Base-by-base conservation (phyloP, 2,329 filamentous ascomycete genomes). In the Clonostachys rhizophaga region DNA sequence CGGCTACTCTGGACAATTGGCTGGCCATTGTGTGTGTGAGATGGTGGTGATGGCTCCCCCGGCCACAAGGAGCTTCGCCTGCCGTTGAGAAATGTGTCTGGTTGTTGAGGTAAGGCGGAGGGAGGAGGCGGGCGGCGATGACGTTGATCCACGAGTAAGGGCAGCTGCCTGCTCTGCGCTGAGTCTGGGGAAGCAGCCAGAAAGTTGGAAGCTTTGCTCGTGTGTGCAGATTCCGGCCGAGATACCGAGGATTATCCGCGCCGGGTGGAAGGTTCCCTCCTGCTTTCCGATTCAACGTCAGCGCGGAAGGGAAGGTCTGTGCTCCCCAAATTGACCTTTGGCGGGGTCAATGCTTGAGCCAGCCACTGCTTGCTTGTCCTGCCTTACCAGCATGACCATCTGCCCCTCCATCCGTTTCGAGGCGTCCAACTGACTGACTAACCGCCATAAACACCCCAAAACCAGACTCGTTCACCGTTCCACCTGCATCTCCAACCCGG, bases 1-100 rank as follows among this genome's bases (percentile, higher is more conserved):
- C 47, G 18, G 14, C 30, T n/a, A 34, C 44, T 17, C 47, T 40
- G 39, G 47, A 41, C 41, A 49, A 43, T 49, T 46, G 44, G n/a
- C 40, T 34, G 33, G 47, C 20, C 47, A 49, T 49, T 13, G 36
- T 34, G 47, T 12, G n/a, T 34, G 18, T 24, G 24, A 30, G 24
- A 30, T 44, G n/a, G 30, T 17, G 42, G 13, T n/a, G 18, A 13
- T 18, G 37, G 42, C 42, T 44, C 24, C 42, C 42, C 37, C 42
- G 34, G 33, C 42, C 42, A 16, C 37, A 33, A 17, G 42, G 33
- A 33, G 37, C 42, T 35, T 33, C 42, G 24, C 24, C 24, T 30
- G 24, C 24, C 13, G 12, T 17, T 13, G 14, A 36, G 10, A 44
- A 36, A 16, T 10, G 42, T 14, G 20, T 12, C 30, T 43, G 14